Percentiles rank a stretch among this genome's conserved stretches.
Evolutionary conservation across 225 moss, liverwort and hornwort species (phyloP).

Genomic region (Sphagnum contortum): DNA sequence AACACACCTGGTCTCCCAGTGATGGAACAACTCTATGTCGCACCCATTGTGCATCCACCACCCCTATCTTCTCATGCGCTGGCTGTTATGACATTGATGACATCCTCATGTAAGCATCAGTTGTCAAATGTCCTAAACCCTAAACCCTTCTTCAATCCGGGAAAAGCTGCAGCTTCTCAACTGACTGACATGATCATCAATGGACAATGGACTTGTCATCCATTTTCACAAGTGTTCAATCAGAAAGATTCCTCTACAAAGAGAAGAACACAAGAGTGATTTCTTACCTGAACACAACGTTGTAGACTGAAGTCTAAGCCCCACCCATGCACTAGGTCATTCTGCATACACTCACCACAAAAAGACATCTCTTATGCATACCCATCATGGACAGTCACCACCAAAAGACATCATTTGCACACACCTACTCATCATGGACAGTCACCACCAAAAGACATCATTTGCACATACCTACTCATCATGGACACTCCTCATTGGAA

Average conservation of each 20-base stretch:
- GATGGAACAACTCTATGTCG: constrained; percentile 79
- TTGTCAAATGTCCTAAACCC: no score
- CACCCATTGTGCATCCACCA: constrained; percentile 96
- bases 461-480: no score
- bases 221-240: no score
- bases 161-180: neutral
- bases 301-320: constrained; percentile 92
- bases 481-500: no score
- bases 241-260: neutral
- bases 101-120: no score
- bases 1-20: constrained; percentile 73
- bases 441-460: no score
- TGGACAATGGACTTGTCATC: no score
- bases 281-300: constrained; percentile 82
- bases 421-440: no score
- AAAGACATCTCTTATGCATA: no score
- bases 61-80: constrained; percentile 90
- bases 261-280: neutral
- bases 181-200: no score
- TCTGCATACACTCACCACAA: constrained; percentile 42
- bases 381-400: no score
- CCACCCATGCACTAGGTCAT: constrained; percentile 98
- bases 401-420: no score
- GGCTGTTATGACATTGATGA: constrained; percentile 30
- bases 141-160: constrained; percentile 9